Evolutionary conservation across 2,329 filamentous ascomycete species (phyloP).

Genomic region (Plenodomus biglobosus): DNA sequence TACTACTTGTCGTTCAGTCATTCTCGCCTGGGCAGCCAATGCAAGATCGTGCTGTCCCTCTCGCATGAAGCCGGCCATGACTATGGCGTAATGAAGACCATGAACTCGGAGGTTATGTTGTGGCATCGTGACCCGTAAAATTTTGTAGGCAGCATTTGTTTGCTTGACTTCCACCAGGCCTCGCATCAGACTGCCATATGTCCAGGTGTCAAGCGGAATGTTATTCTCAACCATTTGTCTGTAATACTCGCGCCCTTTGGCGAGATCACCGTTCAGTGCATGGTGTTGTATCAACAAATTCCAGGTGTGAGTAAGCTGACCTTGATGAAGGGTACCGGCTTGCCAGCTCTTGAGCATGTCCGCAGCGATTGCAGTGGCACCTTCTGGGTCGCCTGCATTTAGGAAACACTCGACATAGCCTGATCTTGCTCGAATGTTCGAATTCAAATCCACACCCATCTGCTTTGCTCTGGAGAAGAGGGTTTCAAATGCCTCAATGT

Average conservation of each 20-base stretch:
- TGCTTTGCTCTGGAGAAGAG: constrained; percentile 65
- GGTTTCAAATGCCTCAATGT: constrained; percentile 67
- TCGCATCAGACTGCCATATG: constrained; percentile 64
- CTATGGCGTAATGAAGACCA: constrained; percentile 56
- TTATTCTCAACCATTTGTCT: constrained; percentile 56
- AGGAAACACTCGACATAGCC: constrained; percentile 64
- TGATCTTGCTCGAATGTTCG: constrained; percentile 26
- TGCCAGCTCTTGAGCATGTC: constrained; percentile 55
- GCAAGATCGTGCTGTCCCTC: constrained; percentile 51
- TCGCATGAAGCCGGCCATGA: constrained; percentile 54
- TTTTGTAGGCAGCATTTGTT: constrained; percentile 58
- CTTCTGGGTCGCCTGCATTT: constrained; percentile 50
- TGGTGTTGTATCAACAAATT: constrained; percentile 74
- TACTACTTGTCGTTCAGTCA: constrained; percentile 45
- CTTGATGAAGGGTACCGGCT: constrained; percentile 47
- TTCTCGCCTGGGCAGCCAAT: constrained; percentile 51
- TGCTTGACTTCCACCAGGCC: constrained; percentile 56
- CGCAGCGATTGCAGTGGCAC: constrained; percentile 57
- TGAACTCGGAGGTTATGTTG: constrained; percentile 48
- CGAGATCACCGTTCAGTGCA: constrained; percentile 63
- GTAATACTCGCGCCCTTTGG: constrained; percentile 57
- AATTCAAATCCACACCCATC: constrained; percentile 27
- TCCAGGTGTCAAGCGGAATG: constrained; percentile 57
- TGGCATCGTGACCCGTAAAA: constrained; percentile 56
- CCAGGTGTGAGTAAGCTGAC: constrained; percentile 67